Percentiles rank a stretch among this genome's conserved stretches.
These are phyloP conservation scores for Haplosporangium sp. DNA, from an alignment of 371 early-diverging fungal species.

Conservation along the genomic window DNA sequence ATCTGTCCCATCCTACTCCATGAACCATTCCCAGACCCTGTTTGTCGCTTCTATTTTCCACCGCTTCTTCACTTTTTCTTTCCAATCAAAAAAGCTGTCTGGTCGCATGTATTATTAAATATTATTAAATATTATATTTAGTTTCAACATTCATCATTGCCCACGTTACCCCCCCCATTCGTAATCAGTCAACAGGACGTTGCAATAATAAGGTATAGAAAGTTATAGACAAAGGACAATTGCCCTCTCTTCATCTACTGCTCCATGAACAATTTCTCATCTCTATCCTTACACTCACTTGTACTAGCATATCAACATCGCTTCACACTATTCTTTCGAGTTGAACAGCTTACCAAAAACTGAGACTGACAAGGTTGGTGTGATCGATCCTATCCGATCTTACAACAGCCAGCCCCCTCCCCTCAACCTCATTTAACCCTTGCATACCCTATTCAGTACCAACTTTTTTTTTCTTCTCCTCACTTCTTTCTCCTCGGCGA, in stretches of 20 bases:
- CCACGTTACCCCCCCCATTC: background rate
- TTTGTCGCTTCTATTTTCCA: background rate
- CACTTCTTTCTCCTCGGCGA: background rate
- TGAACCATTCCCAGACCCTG: background rate
- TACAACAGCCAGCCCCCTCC: background rate
- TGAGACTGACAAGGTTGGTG: background rate
- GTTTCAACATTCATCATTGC: background rate
- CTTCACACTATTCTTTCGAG: background rate
- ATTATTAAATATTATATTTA: background rate
- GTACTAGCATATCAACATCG: background rate
- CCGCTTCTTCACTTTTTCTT: background rate
- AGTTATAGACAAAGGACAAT: background rate
- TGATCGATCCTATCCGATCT: background rate
- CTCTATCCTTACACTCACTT: background rate
- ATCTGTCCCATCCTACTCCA: constrained; percentile 4
- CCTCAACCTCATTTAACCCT: background rate
- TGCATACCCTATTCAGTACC: background rate
- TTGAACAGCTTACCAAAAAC: background rate
- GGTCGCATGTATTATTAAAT: background rate
- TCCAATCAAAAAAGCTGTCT: background rate
- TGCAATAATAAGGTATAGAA: background rate
- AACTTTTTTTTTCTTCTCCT: background rate
- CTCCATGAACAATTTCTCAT: background rate
- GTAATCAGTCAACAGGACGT: background rate
- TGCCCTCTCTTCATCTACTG: background rate